Percentiles rank a stretch among this genome's conserved stretches.
Conservation (phyloP, 2,329 filamentous ascomycete species). For the Trichophyton schoenleinii region DNA sequence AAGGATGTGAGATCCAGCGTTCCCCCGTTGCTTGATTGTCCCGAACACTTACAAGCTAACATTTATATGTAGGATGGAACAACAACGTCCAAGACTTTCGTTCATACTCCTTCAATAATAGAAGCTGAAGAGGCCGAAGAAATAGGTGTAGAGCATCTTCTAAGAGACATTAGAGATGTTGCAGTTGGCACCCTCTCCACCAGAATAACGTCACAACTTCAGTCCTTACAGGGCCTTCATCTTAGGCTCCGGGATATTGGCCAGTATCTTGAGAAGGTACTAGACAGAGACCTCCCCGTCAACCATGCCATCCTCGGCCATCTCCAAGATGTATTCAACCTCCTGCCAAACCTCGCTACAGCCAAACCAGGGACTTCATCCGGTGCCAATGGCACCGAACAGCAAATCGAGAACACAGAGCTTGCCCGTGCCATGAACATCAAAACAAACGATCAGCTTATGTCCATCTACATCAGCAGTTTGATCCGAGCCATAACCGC, state of each 20-base stretch:
- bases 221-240: constrained; percentile 92
- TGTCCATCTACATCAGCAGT: constrained; percentile 95
- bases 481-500: constrained; percentile 95
- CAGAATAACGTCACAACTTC: constrained; percentile 91
- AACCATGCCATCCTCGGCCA: constrained; percentile 97
- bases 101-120: constrained; percentile 95
- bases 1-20: constrained; percentile 63
- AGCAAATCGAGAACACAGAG: constrained; percentile 59
- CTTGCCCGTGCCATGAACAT: constrained; percentile 93
- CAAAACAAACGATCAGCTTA: constrained; percentile 98
- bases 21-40: background rate
- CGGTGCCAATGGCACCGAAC: constrained; percentile 46
- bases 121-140: constrained; percentile 98
- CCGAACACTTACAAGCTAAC: background rate
- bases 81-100: constrained; percentile 91
- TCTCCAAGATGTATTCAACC: constrained; percentile 98
- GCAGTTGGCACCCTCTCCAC: constrained; percentile 94
- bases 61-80: constrained; percentile 64
- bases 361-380: constrained; percentile 46
- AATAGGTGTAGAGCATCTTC: constrained; percentile 93
- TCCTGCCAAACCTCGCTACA: constrained; percentile 87
- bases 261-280: constrained; percentile 87
- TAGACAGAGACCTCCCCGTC: constrained; percentile 81
- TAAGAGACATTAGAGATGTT: constrained; percentile 95
- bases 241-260: constrained; percentile 90